These are phyloP conservation scores for Cercospora sp. DNA, from an alignment of 2,329 filamentous ascomycete genomes.

Conservation along the genomic window DNA sequence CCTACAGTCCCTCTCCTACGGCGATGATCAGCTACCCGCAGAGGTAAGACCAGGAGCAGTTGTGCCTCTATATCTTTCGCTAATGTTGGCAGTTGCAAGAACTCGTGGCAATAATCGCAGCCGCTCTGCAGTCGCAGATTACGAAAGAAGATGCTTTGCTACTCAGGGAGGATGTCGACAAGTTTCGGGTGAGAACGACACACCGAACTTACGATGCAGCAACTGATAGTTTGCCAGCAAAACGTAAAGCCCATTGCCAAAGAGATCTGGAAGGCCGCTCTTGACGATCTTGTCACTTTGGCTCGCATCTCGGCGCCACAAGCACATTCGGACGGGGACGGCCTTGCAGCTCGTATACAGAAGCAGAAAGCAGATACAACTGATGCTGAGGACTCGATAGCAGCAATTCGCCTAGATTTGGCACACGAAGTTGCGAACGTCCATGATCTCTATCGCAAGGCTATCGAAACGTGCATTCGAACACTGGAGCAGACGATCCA, in stretches of 20 bases:
- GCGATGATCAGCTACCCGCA: slow-evolving; percentile 40
- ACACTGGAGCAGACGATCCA: slow-evolving; percentile 51
- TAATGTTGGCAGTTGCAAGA: slow-evolving; percentile 40
- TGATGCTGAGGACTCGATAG: slow-evolving; percentile 31
- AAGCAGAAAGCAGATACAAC: slow-evolving; percentile 23
- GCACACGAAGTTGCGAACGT: slow-evolving; percentile 39
- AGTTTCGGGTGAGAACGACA: slow-evolving; percentile 37
- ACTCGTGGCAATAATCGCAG: slow-evolving; percentile 45
- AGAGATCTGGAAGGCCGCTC: slow-evolving; percentile 40
- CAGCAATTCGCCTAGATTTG: slow-evolving; percentile 36
- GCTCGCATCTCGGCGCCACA: slow-evolving; percentile 34
- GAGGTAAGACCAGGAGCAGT: slow-evolving; percentile 35
- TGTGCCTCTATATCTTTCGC: background rate
- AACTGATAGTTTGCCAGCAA: slow-evolving; percentile 23
- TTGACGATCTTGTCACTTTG: slow-evolving; percentile 35
- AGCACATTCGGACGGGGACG: slow-evolving; percentile 12
- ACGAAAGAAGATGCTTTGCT: slow-evolving; percentile 41
- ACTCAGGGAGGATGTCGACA: slow-evolving; percentile 42
- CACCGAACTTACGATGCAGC: background rate
- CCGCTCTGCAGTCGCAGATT: slow-evolving; percentile 43
- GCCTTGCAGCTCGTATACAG: slow-evolving; percentile 21
- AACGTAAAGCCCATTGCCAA: slow-evolving; percentile 40
- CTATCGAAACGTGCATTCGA: slow-evolving; percentile 43
- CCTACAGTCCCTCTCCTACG: slow-evolving; percentile 39
- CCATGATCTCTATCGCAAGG: slow-evolving; percentile 40